A percentile compares a stretch with the other conserved stretches of the same genome.
These are phyloP conservation scores for Sisymbrium altissimum DNA, from an alignment of 345 rosid genomes.

Conservation along the genomic window DNA sequence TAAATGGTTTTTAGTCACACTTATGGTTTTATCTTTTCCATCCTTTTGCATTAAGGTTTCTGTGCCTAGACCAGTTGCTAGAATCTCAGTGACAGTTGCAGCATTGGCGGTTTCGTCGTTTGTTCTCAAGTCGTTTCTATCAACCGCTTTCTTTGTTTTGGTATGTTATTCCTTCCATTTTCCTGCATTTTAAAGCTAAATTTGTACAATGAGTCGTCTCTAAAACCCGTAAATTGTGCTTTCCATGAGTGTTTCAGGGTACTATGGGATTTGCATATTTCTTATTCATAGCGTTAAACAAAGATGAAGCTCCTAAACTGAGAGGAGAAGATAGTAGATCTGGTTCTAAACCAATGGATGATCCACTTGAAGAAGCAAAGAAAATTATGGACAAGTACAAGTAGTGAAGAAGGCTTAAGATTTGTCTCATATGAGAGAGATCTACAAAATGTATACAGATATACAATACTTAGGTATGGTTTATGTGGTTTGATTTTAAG, in stretches of 20 bases:
- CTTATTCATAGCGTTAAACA: conserved; percentile 76
- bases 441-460: neutral
- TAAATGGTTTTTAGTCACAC: neutral
- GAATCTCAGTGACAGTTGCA: conserved; percentile 49
- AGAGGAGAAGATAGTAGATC: conserved; percentile 35
- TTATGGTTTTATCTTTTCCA: neutral
- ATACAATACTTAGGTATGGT: neutral
- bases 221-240: neutral
- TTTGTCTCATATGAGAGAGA: neutral
- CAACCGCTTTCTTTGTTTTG: conserved; percentile 81
- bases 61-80: conserved; percentile 64
- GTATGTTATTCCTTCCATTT: conserved; percentile 36
- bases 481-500: neutral
- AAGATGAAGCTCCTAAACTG: conserved; percentile 57
- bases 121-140: conserved; percentile 61
- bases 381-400: conserved; percentile 96
- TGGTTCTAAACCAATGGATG: conserved; percentile 32
- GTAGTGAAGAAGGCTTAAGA: conserved; percentile 29
- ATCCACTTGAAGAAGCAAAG: conserved; percentile 77
- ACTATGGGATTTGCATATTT: conserved; percentile 92
- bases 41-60: conserved; percentile 37
- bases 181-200: neutral
- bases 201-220: neutral
- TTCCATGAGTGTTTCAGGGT: conserved; percentile 45
- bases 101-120: conserved; percentile 48